Percentiles rank a stretch among this genome's conserved stretches.
Conservation (phyloP, 257 asterid species). For the Salvia hispanica region DNA sequence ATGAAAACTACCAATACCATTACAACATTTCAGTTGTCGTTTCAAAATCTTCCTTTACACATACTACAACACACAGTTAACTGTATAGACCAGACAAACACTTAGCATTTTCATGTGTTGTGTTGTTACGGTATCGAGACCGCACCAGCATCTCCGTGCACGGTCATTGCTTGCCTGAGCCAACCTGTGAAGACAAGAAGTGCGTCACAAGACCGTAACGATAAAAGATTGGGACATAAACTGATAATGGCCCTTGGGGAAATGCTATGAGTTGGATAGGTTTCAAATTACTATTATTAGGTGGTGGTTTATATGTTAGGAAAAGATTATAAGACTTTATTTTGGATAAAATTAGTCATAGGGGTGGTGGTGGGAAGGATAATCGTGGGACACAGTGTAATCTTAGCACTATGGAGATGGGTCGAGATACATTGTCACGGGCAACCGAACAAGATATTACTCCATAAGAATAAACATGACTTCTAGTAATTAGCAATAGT, state of each 20-base stretch:
- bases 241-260: background rate
- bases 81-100: background rate
- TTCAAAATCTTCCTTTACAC: conserved; percentile 17
- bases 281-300: background rate
- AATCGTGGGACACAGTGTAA: too few relatives aligned
- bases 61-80: conserved; percentile 7
- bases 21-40: background rate
- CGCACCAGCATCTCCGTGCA: conserved; percentile 28
- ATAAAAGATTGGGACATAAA: background rate
- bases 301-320: too few relatives aligned
- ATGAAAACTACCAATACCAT: background rate
- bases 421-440: too few relatives aligned
- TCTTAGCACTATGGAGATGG: too few relatives aligned
- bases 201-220: background rate
- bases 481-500: too few relatives aligned
- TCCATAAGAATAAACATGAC: too few relatives aligned
- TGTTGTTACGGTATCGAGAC: conserved; percentile 14
- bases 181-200: conserved; percentile 39
- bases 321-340: too few relatives aligned
- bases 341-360: too few relatives aligned
- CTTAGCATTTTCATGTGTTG: background rate
- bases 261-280: too few relatives aligned
- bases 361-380: too few relatives aligned
- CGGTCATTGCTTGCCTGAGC: conserved; percentile 43
- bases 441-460: too few relatives aligned